Percentiles rank a stretch among this genome's conserved stretches.
These are phyloP conservation scores for Diaporthe aspalathi DNA, from an alignment of 2,329 filamentous ascomycete genomes.

Conservation along the genomic window DNA sequence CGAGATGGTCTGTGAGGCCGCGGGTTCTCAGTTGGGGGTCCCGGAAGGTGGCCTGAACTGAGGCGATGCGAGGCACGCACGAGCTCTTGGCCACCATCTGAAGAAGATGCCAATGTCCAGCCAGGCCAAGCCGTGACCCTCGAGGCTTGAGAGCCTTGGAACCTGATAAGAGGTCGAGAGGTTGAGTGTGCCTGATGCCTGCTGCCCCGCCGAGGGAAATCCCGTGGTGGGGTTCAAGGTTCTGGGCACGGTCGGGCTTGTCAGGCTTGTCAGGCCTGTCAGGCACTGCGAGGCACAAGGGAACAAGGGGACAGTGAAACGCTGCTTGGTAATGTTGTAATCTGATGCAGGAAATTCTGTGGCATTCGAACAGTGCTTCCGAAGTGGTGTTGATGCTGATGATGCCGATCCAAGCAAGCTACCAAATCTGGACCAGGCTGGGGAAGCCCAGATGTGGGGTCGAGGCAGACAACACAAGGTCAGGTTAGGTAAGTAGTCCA, in stretches of 20 bases:
- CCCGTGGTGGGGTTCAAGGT: conserved; percentile 7
- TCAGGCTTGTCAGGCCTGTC: too few relatives aligned
- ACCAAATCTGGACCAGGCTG: too few relatives aligned
- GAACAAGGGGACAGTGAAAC: conserved; percentile 6
- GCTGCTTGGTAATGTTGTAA: conserved; percentile 10
- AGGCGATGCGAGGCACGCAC: not conserved
- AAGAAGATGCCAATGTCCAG: not conserved
- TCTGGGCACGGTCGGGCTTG: conserved; percentile 15
- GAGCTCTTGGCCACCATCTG: conserved; percentile 19
- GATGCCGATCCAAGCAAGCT: not conserved
- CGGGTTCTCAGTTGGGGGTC: not conserved
- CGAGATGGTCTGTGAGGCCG: not conserved
- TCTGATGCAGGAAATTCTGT: not conserved
- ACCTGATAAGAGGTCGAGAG: too few relatives aligned
- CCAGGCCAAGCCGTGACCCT: not conserved
- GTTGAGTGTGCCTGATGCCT: conserved; percentile 4
- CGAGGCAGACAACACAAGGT: not conserved
- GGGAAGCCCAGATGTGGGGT: not conserved
- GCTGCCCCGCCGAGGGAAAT: conserved; percentile 1
- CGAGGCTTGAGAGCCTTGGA: not conserved
- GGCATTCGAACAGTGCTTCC: not conserved
- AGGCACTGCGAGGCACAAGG: too few relatives aligned
- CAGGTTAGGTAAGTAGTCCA: not conserved
- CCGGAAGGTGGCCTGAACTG: not conserved
- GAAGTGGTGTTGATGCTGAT: not conserved